phyloP scores from a whole-genome alignment of 495 filamentous ascomycete genomes.

The Achaetomiella virescens region DNA sequence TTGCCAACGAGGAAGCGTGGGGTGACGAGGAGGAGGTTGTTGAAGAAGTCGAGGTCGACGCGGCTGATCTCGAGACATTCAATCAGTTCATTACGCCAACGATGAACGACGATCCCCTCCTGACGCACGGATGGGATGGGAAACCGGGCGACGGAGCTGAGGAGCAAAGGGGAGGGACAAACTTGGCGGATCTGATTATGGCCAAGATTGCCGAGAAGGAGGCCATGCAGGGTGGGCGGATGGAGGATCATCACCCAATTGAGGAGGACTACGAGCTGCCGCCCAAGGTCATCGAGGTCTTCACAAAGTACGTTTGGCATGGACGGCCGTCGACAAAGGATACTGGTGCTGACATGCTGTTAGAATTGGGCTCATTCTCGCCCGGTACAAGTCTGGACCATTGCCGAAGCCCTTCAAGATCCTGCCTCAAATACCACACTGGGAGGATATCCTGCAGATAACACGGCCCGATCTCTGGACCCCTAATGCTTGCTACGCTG shows the following conservation, averaged over 20 bases:
- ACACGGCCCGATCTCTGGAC: conserved; percentile 48
- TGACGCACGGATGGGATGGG: conserved; percentile 44
- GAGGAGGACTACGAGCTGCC: conserved; percentile 83
- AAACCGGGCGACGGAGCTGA: conserved; percentile 38
- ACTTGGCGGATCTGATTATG: conserved; percentile 85
- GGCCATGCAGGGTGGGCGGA: conserved; percentile 45
- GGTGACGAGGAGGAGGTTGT: conserved; percentile 66
- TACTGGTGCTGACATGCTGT: conserved; percentile 7
- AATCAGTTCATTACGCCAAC: conserved; percentile 74
- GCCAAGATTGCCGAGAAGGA: conserved; percentile 93
- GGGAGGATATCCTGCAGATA: conserved; percentile 61
- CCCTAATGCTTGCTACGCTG: conserved; percentile 67
- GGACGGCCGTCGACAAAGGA: neutral
- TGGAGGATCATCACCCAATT: conserved; percentile 33
- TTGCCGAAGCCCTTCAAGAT: conserved; percentile 98
- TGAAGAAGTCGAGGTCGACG: conserved; percentile 79
- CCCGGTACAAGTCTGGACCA: conserved; percentile 88
- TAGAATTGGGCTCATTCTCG: conserved; percentile 80
- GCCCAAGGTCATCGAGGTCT: conserved; percentile 89
- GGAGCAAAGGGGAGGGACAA: conserved; percentile 55
- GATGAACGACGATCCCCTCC: conserved; percentile 45
- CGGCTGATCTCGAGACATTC: conserved; percentile 83
- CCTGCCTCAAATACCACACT: conserved; percentile 81
- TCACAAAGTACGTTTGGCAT: conserved; percentile 63
- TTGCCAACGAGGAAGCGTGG: conserved; percentile 54